Base-by-base conservation (phyloP, 768 basidiomycete species). In the Chlorophyllum brunneum region DNA sequence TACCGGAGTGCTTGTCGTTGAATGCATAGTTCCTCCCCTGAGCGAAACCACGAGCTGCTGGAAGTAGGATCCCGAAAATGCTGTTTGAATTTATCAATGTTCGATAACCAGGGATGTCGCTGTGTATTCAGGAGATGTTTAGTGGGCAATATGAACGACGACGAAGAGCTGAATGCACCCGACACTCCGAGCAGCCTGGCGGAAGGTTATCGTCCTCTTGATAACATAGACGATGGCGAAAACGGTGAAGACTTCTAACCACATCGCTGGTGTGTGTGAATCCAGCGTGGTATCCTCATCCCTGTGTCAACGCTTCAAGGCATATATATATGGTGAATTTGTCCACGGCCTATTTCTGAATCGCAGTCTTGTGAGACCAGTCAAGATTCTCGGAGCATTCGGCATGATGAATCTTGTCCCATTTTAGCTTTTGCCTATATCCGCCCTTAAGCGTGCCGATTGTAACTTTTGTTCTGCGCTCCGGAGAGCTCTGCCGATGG, bases 31-130 rank as follows among this genome's bases (percentile, higher is more conserved):
- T 54, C 26, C 13, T 23, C 11, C 52, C 52, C 31, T 20, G 44
- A 2, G 13, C 5, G 24, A 54, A n/a, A 7, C 43, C 52, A 38
- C 15, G 9, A 13, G 31, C 15, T 31, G 18, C 16, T 11, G 45
- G 52, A 9, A 41, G 10, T 20, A 47, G 39, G 7, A 20, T 31
- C 10, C 22, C 49, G 18, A n/a, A 23, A 0, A 9, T 16, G 20
- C 18, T 41, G n/a, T 31, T 42, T 5, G 49, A 16, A 24, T 30
- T 51, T 9, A 51, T n/a, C 3, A 42, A 13, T 13, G 40, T 41
- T 22, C 49, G 39, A 18, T 51, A 51, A 23, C 49, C 49, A 11
- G 49, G 49, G 2, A 51, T 8, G 23, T 51, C 40, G 27, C 49
- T 51, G 29, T 18, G 20, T 36, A n/a, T 8, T 26, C 22, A 38